Base-by-base conservation (phyloP, 352 stramenopile species). In the Phytophthora palmivora region DNA sequence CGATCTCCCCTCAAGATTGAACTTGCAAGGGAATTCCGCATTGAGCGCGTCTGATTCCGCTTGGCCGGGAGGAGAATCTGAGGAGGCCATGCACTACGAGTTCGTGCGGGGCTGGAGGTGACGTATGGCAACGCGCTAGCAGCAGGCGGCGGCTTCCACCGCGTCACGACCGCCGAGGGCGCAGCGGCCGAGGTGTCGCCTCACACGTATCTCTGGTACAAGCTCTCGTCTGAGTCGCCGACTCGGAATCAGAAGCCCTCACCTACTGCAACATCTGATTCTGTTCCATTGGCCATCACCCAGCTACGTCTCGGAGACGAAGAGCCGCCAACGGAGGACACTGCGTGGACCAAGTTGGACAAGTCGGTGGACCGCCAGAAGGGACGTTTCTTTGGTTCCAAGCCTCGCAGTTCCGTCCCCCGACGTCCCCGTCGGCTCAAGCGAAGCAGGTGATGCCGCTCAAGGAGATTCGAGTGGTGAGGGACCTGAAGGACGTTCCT, bases 111-210 rank as follows among this genome's bases (percentile, higher is more conserved):
- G 41, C 63, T 96, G 5, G 88, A 96, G 63, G 82, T 96, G 50
- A 96, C 88, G 47, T 96, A 96, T 60, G 88, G 87, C 59, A 88
- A 95, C 55, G 88, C 88, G 55, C 82, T 96, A 16, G 88, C 84
- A 14, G 84, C 67, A 32, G 86, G 86, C 26, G 84, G 84, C 42
- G 75, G 82, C 48, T 96, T 91, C 70, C 88, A 92, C 59, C 88
- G 88, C 57, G 88, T 95, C 19, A 96, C 88, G 46, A 93, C 75
- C 6, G 72, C 74, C 37, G 79, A 90, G 33, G 86, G 88, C 34
- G 79, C 51, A 12, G 88, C 88, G 15, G 88, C 88, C 18, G 88
- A 96, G 72, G 67, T 96, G 56, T 70, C 88, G 58, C 86, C 86
- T 11, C 68, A 78, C 47, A 96, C 88, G 58, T 96, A 82, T 67